These are phyloP conservation scores for Colletotrichum tropicicola DNA, from an alignment of 2,329 filamentous ascomycete genomes.

Conservation along the genomic window DNA sequence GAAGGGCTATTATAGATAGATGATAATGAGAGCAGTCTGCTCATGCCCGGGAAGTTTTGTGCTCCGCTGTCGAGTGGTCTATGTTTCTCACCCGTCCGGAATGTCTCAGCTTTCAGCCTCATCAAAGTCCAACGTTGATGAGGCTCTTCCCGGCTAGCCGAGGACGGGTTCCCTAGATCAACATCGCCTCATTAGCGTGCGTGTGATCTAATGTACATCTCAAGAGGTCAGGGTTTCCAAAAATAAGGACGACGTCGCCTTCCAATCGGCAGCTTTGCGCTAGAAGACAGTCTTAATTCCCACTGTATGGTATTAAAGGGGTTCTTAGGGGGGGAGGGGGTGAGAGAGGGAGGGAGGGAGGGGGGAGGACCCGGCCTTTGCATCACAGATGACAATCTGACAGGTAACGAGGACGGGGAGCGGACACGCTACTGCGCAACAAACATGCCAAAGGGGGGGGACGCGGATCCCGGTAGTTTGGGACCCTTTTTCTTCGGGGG, in stretches of 20 bases:
- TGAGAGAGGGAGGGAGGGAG: neutral
- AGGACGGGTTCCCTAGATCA: neutral
- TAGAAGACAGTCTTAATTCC: conserved; percentile 5
- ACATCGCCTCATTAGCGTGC: neutral
- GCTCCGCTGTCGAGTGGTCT: neutral
- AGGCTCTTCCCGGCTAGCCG: conserved; percentile 9
- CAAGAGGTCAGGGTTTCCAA: neutral
- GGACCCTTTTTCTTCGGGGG: neutral
- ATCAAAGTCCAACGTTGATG: neutral
- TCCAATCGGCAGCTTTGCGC: conserved; percentile 24
- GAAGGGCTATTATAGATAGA: conserved; percentile 13
- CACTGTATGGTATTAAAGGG: neutral
- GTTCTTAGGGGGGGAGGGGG: neutral
- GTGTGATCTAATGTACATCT: neutral
- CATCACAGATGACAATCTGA: conserved; percentile 6
- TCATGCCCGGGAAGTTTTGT: neutral
- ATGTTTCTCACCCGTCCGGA: neutral
- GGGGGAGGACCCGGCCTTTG: too few relatives aligned
- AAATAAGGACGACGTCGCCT: neutral
- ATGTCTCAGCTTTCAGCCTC: too few relatives aligned
- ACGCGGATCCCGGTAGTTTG: conserved; percentile 1
- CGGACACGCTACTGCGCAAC: conserved; percentile 11
- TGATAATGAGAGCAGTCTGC: conserved; percentile 18
- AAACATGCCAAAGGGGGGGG: neutral
- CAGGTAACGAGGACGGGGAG: conserved; percentile 5